phyloP scores from a whole-genome alignment of 2,329 filamentous ascomycete species.

The Trichoderma koningii region DNA sequence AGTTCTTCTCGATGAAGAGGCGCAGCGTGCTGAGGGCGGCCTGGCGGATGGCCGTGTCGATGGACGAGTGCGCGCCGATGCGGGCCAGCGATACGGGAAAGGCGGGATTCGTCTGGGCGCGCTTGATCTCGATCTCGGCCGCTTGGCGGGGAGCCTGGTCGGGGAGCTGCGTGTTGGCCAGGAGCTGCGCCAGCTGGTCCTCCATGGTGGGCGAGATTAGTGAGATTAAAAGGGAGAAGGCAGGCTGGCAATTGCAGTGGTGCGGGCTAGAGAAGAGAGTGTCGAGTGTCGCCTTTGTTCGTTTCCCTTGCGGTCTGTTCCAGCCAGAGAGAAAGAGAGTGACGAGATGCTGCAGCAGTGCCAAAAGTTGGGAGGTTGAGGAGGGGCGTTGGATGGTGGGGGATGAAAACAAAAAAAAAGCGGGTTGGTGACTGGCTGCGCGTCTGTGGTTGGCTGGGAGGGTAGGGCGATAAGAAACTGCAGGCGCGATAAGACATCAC shows the following conservation, averaged over 20 bases:
- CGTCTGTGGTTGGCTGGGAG: conserved; percentile 19
- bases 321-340: neutral
- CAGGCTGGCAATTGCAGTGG: neutral
- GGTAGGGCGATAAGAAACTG: neutral
- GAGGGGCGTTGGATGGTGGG: conserved; percentile 24
- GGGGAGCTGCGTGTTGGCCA: conserved; percentile 81
- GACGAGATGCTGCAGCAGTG: neutral
- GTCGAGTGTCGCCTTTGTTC: neutral
- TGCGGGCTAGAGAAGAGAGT: neutral
- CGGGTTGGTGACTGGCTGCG: conserved; percentile 25
- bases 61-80: conserved; percentile 74
- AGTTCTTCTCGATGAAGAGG: conserved; percentile 80
- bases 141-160: conserved; percentile 76
- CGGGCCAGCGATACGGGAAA: conserved; percentile 80
- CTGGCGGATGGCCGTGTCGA: conserved; percentile 77
- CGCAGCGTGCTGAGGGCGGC: conserved; percentile 78
- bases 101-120: conserved; percentile 66
- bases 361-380: conserved; percentile 14
- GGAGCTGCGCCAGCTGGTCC: conserved; percentile 85
- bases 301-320: neutral
- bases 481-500: neutral
- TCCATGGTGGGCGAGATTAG: conserved; percentile 64
- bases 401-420: conserved; percentile 29
- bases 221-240: too few relatives aligned
- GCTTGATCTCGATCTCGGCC: conserved; percentile 80